A percentile compares a stretch with the other conserved stretches of the same genome.
phyloP scores from a whole-genome alignment of 306 rosid species.

The Datisca glomerata region DNA sequence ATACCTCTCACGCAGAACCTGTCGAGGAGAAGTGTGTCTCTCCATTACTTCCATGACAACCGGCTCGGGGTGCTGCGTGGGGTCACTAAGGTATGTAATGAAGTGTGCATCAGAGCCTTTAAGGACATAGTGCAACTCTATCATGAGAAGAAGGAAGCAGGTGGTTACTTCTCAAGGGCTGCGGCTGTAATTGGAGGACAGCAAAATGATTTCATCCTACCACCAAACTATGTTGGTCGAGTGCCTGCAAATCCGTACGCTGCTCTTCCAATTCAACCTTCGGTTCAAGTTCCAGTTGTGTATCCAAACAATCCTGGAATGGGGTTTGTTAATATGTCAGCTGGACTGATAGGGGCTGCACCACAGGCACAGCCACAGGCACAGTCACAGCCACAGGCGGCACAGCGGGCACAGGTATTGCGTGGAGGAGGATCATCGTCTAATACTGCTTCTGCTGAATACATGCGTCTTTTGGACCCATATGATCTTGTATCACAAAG shows the following conservation, averaged over 20 bases:
- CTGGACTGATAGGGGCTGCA: background rate
- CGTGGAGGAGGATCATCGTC: no score
- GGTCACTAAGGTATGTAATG: constrained; percentile 11
- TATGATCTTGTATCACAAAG: background rate
- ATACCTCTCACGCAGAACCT: constrained; percentile 28
- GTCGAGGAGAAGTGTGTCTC: constrained; percentile 8
- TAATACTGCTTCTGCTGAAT: no score
- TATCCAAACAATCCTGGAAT: background rate
- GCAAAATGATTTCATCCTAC: no score
- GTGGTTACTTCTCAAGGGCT: background rate
- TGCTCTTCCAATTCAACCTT: no score
- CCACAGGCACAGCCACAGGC: no score
- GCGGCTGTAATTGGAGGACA: no score
- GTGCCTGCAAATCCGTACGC: background rate
- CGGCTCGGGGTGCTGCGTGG: constrained; percentile 15
- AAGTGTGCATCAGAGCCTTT: constrained; percentile 38
- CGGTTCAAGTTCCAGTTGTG: background rate
- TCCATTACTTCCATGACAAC: constrained; percentile 22
- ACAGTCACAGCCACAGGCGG: no score
- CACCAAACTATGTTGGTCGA: background rate
- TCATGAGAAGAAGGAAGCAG: background rate
- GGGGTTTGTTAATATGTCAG: constrained; percentile 1
- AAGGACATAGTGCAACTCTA: constrained; percentile 22
- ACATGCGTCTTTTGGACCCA: background rate
- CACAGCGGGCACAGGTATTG: no score